phyloP scores from a whole-genome alignment of 2,329 filamentous ascomycete genomes.

The Aspergillus pseudotamarii region DNA sequence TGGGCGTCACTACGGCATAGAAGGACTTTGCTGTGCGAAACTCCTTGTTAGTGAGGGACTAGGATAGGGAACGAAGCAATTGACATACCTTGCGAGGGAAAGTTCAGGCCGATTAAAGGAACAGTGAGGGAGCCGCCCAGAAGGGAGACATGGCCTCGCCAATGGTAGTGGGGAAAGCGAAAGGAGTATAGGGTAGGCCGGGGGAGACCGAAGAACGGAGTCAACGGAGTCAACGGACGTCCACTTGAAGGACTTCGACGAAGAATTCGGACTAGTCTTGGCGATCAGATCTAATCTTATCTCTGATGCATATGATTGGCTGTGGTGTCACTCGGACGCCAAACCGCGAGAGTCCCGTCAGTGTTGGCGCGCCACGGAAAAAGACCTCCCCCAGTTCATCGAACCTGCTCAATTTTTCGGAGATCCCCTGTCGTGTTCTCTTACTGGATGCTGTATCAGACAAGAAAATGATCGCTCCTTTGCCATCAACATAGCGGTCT shows the following conservation, averaged over 20 bases:
- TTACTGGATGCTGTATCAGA: conserved; percentile 3
- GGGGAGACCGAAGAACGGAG: background rate
- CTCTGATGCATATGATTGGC: conserved; percentile 33
- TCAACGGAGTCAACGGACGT: background rate
- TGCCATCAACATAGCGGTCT: conserved; percentile 23
- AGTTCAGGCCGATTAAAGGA: background rate
- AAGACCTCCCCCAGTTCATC: background rate
- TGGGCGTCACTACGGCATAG: conserved; percentile 15
- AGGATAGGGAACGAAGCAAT: background rate
- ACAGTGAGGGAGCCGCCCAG: background rate
- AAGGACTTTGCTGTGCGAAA: conserved; percentile 8
- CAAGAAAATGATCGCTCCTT: conserved; percentile 24
- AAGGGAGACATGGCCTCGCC: conserved; percentile 11
- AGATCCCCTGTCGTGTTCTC: conserved; percentile 5
- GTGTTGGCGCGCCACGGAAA: conserved; percentile 9
- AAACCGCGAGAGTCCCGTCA: conserved; percentile 4
- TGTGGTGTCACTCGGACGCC: background rate
- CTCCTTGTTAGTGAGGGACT: conserved; percentile 1
- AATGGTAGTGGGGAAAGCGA: conserved; percentile 14
- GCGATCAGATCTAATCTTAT: conserved; percentile 47
- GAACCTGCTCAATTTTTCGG: conserved; percentile 6
- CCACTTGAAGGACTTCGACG: background rate
- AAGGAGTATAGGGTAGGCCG: background rate
- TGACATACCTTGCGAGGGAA: background rate
- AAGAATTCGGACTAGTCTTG: conserved; percentile 27